Base-by-base conservation (phyloP, 2,329 filamentous ascomycete genomes). In the Aplosporella prunicola region DNA sequence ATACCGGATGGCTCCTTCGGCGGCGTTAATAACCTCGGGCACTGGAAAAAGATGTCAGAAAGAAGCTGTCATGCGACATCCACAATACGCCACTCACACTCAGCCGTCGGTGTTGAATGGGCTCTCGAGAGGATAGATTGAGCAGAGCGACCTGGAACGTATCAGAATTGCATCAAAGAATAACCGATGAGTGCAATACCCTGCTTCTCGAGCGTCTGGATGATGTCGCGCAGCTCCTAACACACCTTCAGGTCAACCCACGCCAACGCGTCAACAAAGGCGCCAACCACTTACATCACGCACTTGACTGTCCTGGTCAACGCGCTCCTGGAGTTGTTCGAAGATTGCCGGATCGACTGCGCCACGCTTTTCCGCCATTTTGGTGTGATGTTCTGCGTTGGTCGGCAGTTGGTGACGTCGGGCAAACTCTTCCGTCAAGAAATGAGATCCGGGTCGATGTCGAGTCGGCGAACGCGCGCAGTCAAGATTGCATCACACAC, bases 111-210 rank as follows among this genome's bases (percentile, higher is more conserved):
- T 4, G 87, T 94, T 2, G 88, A 91, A 63, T 98, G 91, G 33
- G 91, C 85, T 55, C 85, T 74, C 24, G 89, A 91, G 34, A 96
- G 74, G 37, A 88, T 74, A 29, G 88, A 86, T 52, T 89, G 84
- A 15, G 82, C 80, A 44, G 78, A 78, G 50, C 84, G 77, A 46
- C 84, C 82, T 74, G 41, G 40, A 42, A 35, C 18, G 14, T 27
- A 17, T 39, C 26, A 31, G 37, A 27, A 37, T 28, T 40, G 3
- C 23, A 20, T 9, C 20, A 23, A 24, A 2, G 22, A 24, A 24
- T 8, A 8, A n/a, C 22, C n/a, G 22, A n/a, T 5, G 1, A 13
- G 2, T 13, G 8, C 34, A 49, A 25, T 52, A 76, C 76, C 72
- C 57, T 86, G 79, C 54, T 87, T 82, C 53, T 93, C 85, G 24